Evolutionary conservation across 1,284 basidiomycete species (phyloP), one percentile per base, ranked within the genome.

Genomic region (Rhizoctonia solani): DNA sequence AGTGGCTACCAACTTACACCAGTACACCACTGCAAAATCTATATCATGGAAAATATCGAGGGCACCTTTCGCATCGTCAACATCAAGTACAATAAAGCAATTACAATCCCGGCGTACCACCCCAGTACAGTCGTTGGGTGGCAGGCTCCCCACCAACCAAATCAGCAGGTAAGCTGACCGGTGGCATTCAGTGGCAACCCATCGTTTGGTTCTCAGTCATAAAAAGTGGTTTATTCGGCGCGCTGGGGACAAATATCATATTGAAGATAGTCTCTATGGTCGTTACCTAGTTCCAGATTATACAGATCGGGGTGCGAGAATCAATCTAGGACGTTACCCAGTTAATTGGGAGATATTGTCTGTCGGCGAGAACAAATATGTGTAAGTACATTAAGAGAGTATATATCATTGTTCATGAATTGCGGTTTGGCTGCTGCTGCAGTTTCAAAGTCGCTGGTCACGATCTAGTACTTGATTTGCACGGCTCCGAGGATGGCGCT

Each of bases 1-100:
- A 16, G 9, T 16, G 37, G 9, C 16, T 8, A 39, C 37, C 9
- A 39, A 16, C 37, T 8, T 39, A 16, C 37, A 39, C 8, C 9
- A 39, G 16, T 8, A 16, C 8, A 8, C 8, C 16, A 39, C 37
- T 39, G 16, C 37, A 39, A 39, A n/a, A n/a, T n/a, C n/a, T n/a
- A 6, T 19, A 55, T 55, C 32, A 13, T 21, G 4, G 3, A 5
- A 5, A 25, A 42, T 27, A 4, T 25, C 16, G 37, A 41, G 2
- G 55, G 55, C 8, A 58, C 42, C 16, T 58, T 46, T 14, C 21
- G 42, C 2, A 58, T 58, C 29, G n/a, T 9, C n/a, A 58, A 27
- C 27, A 44, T 44, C 5, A 23, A 16, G 6, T 23, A 41, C 34
- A 29, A 44, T n/a, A 58, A 41, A 9, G 55, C 41, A 2, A 46